A percentile compares a stretch with the other conserved stretches of the same genome.
Conservation (phyloP, 163 green algal species). For the Coccomyxa subellipsoidea region DNA sequence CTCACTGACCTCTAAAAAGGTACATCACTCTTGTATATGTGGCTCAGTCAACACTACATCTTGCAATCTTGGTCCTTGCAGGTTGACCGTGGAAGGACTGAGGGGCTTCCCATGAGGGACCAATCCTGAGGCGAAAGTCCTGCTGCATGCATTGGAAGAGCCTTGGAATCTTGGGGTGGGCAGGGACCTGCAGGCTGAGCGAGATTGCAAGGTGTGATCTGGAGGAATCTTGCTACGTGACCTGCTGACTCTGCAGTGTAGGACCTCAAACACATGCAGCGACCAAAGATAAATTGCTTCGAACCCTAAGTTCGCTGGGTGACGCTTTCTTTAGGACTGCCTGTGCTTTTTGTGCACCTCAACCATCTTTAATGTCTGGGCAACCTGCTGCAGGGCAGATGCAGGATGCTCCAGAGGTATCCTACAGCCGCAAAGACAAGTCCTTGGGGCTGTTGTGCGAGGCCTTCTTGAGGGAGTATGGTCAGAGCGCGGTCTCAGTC, state of each 20-base stretch:
- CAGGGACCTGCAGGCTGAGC: neutral
- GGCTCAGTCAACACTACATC: neutral
- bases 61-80: neutral
- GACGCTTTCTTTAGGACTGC: neutral
- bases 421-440: slow-evolving; percentile 27
- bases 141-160: neutral
- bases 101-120: neutral
- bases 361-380: neutral
- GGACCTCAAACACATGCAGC: too few species aligned
- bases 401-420: neutral
- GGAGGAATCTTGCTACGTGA: too few species aligned
- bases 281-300: too few species aligned
- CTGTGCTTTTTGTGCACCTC: neutral
- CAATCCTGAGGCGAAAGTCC: neutral
- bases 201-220: neutral
- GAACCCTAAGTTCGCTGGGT: too few species aligned
- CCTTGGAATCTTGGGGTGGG: neutral
- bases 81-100: neutral
- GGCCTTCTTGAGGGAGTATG: slow-evolving; percentile 25
- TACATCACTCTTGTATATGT: neutral
- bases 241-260: too few species aligned
- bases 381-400: neutral
- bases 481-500: neutral
- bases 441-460: slow-evolving; percentile 31
- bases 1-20: too few species aligned